Evolutionary conservation across 805 yeast species (phyloP).

Genomic region (Ogataea trehaloabstinens): DNA sequence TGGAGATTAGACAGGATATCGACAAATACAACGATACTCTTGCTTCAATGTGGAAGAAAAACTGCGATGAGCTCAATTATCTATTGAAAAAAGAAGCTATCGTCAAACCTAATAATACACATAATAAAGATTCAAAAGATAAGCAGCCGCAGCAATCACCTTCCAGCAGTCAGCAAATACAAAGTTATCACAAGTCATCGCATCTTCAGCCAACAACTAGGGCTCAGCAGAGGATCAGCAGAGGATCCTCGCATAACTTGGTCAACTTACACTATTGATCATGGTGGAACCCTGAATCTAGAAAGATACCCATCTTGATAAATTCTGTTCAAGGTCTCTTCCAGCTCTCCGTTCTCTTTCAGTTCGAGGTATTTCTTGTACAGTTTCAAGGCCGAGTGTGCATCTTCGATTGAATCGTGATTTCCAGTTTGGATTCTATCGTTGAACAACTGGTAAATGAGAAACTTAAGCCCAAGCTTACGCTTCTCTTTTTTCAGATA

Average conservation of each 20-base stretch:
- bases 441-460: constrained; percentile 75
- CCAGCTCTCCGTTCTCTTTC: constrained; percentile 55
- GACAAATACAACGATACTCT: constrained; percentile 13
- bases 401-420: constrained; percentile 97
- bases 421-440: constrained; percentile 85
- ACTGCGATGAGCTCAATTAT: constrained; percentile 13
- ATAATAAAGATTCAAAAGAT: neutral
- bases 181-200: neutral
- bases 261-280: constrained; percentile 20
- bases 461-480: constrained; percentile 76
- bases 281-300: constrained; percentile 50
- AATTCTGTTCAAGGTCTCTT: constrained; percentile 58
- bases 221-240: constrained; percentile 27
- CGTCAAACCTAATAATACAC: neutral
- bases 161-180: neutral
- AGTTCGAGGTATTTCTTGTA: constrained; percentile 73
- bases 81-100: constrained; percentile 4
- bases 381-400: constrained; percentile 75
- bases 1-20: constrained; percentile 9
- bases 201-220: constrained; percentile 29
- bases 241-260: constrained; percentile 18
- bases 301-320: constrained; percentile 66
- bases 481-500: constrained; percentile 74
- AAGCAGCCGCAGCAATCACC: neutral
- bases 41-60: constrained; percentile 17